Base-by-base conservation (phyloP, 371 early-diverging fungal species). In the Rhizopus microsporus region DNA sequence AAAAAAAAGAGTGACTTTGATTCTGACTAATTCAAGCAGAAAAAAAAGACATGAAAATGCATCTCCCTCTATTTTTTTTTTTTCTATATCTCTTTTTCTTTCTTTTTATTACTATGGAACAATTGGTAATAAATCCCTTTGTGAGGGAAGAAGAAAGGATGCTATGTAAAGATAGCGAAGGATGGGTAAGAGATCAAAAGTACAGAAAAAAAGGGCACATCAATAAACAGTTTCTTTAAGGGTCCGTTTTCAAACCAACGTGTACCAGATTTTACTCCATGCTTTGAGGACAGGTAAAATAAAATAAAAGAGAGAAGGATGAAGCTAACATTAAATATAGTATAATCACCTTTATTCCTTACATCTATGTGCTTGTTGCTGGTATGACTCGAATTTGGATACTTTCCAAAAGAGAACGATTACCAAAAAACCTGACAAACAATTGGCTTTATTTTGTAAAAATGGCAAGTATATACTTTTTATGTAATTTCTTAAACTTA, bases 201-300 rank as follows among this genome's bases (percentile, higher is more conserved):
- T 8, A 32, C 32, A 45, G 6, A 35, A 32, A 34, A n/a, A 40
- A 13, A 43, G 5, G 17, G 16, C 3, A 15, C 13, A 17, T 13
- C 5, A 7, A 47, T 37, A 15, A 50, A 23, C 23, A 64, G 16
- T 56, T 34, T 37, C 5, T n/a, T 59, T 42, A 68, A 88, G 88
- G 90, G 92, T 13, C 90, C 92, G 1, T 84, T 82, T 72, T 80
- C 82, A 32, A 54, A 52, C 13, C 56, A 65, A 10, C 77, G 88
- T 30, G 57, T 76, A 7, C 78, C 88, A 8, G 90, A 92, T 68
- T 86, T 90, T 38, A 85, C 89, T 9, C 84, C 86, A 23, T 92
- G 92, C 66, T 92, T 88, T 57, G 89, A 89, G 63, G 83, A 89
- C 62, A 77, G 78, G 78, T 84, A 78, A 51, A 70, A 7, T 4